Percentiles rank a stretch among this genome's conserved stretches.
phyloP scores from a whole-genome alignment of 768 basidiomycete species.

The Boletus vermiculosoides region DNA sequence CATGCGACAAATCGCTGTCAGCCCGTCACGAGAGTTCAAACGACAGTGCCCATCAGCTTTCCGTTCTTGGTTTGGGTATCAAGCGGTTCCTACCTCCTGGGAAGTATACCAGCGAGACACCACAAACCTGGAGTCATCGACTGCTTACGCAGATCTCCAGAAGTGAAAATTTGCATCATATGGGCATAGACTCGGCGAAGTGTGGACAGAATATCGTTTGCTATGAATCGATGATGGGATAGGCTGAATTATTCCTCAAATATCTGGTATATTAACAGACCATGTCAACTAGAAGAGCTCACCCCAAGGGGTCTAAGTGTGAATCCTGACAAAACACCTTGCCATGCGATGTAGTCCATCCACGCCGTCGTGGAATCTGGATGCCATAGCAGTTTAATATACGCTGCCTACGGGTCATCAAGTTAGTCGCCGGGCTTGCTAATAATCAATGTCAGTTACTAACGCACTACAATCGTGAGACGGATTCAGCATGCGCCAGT shows the following conservation, averaged over 20 bases:
- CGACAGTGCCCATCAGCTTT: slow-evolving; percentile 48
- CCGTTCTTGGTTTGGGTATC: slow-evolving; percentile 51
- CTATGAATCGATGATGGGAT: not conserved
- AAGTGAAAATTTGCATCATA: slow-evolving; percentile 42
- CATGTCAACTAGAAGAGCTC: slow-evolving; percentile 12
- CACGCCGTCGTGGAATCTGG: not conserved
- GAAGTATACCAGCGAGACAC: slow-evolving; percentile 43
- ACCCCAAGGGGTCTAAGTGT: slow-evolving; percentile 9
- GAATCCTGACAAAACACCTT: not conserved
- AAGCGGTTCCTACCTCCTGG: slow-evolving; percentile 43
- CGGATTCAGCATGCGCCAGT: slow-evolving; percentile 22
- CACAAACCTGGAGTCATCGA: slow-evolving; percentile 42
- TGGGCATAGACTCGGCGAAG: slow-evolving; percentile 18
- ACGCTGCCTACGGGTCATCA: not conserved
- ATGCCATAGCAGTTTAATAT: not conserved
- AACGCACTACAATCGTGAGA: not conserved
- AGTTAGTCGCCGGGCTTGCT: not conserved
- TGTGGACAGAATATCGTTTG: not conserved
- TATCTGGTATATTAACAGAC: slow-evolving; percentile 12
- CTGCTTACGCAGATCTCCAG: slow-evolving; percentile 34
- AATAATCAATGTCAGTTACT: not conserved
- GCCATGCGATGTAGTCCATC: not conserved
- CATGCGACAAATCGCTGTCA: not conserved
- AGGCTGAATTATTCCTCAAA: slow-evolving; percentile 4
- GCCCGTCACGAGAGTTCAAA: not conserved